phyloP scores from a whole-genome alignment of 805 yeast genomes.

The Candida multigemmis region DNA sequence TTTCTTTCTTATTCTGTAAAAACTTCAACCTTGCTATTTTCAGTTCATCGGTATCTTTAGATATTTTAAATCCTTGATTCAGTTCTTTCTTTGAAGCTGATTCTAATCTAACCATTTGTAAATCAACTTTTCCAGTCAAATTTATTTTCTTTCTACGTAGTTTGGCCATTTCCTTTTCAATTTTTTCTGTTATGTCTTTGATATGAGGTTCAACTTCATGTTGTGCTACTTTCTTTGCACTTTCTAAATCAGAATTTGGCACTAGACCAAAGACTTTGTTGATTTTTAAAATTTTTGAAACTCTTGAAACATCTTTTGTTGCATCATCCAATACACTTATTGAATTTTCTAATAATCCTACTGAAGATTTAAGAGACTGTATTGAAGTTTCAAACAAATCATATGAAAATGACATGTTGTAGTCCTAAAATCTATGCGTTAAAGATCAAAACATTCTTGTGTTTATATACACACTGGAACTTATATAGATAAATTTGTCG shows the following conservation, averaged over 20 bases:
- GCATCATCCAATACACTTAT: constrained; percentile 21
- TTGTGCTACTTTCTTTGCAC: constrained; percentile 27
- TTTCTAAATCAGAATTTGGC: constrained; percentile 37
- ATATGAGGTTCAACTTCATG: constrained; percentile 35
- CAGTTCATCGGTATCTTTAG: constrained; percentile 13
- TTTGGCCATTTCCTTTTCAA: constrained; percentile 22
- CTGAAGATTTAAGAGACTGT: constrained; percentile 22
- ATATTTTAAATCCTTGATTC: constrained; percentile 6
- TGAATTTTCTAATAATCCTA: constrained; percentile 21
- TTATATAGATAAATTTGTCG: too few relatives aligned
- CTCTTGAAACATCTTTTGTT: constrained; percentile 30
- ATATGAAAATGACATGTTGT: constrained; percentile 3
- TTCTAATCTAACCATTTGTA: constrained; percentile 31
- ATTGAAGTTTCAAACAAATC: constrained; percentile 15
- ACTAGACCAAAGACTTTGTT: constrained; percentile 41
- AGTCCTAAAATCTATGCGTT: too few relatives aligned
- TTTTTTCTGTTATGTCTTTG: constrained; percentile 13
- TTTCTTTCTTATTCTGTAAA: constrained; percentile 33
- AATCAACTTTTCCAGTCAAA: constrained; percentile 26
- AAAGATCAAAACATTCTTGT: too few relatives aligned
- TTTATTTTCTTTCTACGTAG: constrained; percentile 21
- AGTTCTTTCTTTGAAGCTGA: constrained; percentile 3
- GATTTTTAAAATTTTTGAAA: constrained; percentile 32
- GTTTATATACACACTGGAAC: too few relatives aligned
- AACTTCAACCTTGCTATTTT: constrained; percentile 30